Conservation (phyloP, 441 rosid species). For the Brassica balearica region DNA sequence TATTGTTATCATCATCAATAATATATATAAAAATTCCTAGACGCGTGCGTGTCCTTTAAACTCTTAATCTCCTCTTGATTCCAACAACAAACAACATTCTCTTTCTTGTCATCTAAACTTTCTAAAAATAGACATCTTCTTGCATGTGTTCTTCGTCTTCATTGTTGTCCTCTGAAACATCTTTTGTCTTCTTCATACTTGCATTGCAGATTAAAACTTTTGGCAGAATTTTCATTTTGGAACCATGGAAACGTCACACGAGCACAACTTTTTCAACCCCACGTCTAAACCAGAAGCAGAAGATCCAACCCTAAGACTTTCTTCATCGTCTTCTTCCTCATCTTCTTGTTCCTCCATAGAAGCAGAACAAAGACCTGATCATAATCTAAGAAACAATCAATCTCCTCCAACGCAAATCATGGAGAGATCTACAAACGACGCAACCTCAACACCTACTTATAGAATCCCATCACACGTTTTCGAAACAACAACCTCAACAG, state of each 20-base stretch:
- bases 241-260: conserved; percentile 39
- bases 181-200: neutral
- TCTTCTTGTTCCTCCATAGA: conserved; percentile 47
- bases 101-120: conserved; percentile 8
- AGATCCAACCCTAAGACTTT: conserved; percentile 20
- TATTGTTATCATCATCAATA: neutral
- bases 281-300: conserved; percentile 29
- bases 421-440: conserved; percentile 49
- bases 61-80: conserved; percentile 20
- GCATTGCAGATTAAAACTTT: conserved; percentile 19
- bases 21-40: neutral
- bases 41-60: conserved; percentile 44
- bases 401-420: conserved; percentile 58
- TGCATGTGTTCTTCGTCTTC: conserved; percentile 40
- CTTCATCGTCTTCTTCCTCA: conserved; percentile 36
- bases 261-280: conserved; percentile 35
- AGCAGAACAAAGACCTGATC: conserved; percentile 40
- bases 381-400: conserved; percentile 28
- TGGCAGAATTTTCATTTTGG: neutral
- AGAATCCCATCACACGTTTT: conserved; percentile 64
- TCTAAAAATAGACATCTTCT: conserved; percentile 28
- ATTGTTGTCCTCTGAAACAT: conserved; percentile 1
- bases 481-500: conserved; percentile 48
- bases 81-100: conserved; percentile 12
- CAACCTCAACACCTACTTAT: conserved; percentile 39